phyloP scores from a whole-genome alignment of 228 moss, liverwort and hornwort species.

The Sphagnum fallax region DNA sequence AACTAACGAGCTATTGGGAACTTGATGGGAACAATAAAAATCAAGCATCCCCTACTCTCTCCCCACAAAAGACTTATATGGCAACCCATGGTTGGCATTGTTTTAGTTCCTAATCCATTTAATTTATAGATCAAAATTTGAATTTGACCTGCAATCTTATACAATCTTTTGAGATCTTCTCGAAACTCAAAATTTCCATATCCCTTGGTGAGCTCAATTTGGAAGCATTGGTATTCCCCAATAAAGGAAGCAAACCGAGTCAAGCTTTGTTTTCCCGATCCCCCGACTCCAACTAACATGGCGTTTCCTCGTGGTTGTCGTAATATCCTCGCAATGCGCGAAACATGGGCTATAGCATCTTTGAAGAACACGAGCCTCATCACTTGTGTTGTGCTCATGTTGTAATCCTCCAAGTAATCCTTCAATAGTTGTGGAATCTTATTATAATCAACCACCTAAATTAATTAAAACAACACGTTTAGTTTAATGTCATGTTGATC shows the following conservation, averaged over 20 bases:
- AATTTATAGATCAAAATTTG: too few species aligned
- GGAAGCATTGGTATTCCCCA: slow-evolving; percentile 72
- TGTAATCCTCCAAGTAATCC: slow-evolving; percentile 87
- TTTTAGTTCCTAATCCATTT: too few species aligned
- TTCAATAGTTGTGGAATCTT: slow-evolving; percentile 64
- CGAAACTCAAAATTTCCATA: slow-evolving; percentile 77
- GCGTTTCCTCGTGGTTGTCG: slow-evolving; percentile 87
- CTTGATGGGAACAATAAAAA: too few species aligned
- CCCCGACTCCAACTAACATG: slow-evolving; percentile 93
- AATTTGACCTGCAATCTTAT: slow-evolving; percentile 58
- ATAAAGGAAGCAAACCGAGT: slow-evolving; percentile 73
- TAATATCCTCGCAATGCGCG: slow-evolving; percentile 61
- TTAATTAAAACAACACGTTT: not conserved
- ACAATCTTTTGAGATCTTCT: slow-evolving; percentile 79
- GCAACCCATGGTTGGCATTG: too few species aligned
- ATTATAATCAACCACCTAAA: slow-evolving; percentile 46
- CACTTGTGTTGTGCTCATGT: slow-evolving; percentile 76
- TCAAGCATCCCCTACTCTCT: too few species aligned
- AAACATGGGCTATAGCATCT: slow-evolving; percentile 72
- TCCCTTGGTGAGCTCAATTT: slow-evolving; percentile 83
- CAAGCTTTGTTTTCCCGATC: slow-evolving; percentile 91
- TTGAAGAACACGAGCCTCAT: slow-evolving; percentile 88
- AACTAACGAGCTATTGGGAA: too few species aligned
- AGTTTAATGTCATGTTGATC: too few species aligned
- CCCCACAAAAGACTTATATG: too few species aligned